phyloP scores from a whole-genome alignment of 768 basidiomycete genomes.

The Auricularia auricula-judae region DNA sequence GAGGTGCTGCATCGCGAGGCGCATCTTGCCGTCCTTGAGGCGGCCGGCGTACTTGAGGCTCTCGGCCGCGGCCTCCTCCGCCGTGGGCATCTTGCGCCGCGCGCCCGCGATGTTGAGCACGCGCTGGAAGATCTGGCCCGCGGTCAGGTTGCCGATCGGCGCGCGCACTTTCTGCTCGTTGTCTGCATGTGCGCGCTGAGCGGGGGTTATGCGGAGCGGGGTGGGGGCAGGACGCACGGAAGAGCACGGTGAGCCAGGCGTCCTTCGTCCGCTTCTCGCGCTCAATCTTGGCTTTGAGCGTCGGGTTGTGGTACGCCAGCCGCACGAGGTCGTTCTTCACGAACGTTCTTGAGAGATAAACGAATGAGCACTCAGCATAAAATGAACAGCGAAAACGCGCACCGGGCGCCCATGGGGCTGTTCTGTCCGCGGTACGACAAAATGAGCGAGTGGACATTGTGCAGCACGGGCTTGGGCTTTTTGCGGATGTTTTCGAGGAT shows the following conservation, averaged over 20 bases:
- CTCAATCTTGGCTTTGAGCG: background rate
- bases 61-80: background rate
- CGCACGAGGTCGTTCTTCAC: background rate
- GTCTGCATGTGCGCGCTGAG: background rate
- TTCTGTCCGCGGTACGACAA: background rate
- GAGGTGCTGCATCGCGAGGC: background rate
- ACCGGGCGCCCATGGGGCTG: background rate
- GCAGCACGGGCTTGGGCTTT: background rate
- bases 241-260: background rate
- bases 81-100: background rate
- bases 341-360: background rate
- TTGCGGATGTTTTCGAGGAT: background rate
- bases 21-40: background rate
- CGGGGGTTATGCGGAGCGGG: no score
- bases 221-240: background rate
- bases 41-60: background rate
- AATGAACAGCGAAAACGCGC: background rate
- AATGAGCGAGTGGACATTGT: background rate
- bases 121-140: background rate
- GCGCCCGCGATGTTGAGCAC: background rate
- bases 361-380: background rate
- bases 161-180: background rate
- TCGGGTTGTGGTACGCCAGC: background rate
- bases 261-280: background rate
- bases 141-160: background rate